A percentile compares a stretch with the other conserved stretches of the same genome.
These are phyloP conservation scores for Williopsis jadinii DNA, from an alignment of 1,139 yeast species.

Conservation along the genomic window DNA sequence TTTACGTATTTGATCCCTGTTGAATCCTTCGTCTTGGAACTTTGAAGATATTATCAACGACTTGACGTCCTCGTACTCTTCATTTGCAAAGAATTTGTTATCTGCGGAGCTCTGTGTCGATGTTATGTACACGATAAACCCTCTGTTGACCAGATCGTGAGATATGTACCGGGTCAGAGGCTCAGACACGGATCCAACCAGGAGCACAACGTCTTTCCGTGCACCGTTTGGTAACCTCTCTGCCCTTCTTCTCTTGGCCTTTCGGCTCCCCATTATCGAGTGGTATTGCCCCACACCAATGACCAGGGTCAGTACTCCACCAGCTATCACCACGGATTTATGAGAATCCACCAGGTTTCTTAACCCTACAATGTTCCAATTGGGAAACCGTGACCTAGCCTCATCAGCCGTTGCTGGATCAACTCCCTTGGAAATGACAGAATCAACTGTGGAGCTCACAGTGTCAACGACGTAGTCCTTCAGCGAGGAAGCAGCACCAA, in stretches of 20 bases:
- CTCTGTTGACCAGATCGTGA: constrained; percentile 67
- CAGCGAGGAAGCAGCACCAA: background rate
- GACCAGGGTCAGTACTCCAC: background rate
- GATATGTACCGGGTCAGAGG: constrained; percentile 67
- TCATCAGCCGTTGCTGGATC: too few relatives aligned
- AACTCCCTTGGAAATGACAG: background rate
- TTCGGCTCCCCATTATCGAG: background rate
- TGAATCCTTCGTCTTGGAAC: constrained; percentile 29
- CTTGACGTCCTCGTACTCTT: constrained; percentile 46
- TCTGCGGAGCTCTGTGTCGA: constrained; percentile 56
- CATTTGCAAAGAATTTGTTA: constrained; percentile 47
- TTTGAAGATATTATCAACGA: constrained; percentile 45
- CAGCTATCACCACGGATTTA: too few relatives aligned
- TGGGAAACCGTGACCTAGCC: too few relatives aligned
- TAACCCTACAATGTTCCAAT: too few relatives aligned
- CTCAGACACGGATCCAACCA: constrained; percentile 74
- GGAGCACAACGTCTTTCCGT: constrained; percentile 62
- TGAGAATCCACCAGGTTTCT: too few relatives aligned
- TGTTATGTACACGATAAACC: constrained; percentile 74
- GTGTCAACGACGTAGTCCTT: constrained; percentile 3
- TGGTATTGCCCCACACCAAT: background rate
- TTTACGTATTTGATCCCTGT: constrained; percentile 31
- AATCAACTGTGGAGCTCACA: background rate
- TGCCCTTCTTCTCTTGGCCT: constrained; percentile 41
- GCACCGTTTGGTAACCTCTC: constrained; percentile 61